Conservation (phyloP, 805 yeast genomes). For the Kodamaea kakaduensis region DNA sequence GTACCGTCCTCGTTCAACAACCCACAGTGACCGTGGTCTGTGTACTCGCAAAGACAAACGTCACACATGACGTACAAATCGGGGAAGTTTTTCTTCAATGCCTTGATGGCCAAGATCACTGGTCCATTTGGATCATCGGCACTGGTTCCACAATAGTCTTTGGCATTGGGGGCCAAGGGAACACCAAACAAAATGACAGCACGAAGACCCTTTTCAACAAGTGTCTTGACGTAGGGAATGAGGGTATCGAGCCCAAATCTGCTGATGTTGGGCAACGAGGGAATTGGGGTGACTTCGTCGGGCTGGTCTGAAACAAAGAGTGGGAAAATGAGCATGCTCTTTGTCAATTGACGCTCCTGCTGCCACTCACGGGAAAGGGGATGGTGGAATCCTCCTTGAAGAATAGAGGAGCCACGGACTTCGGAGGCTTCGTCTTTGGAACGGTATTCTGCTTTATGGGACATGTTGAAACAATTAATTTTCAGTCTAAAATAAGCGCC, state of each 20-base stretch:
- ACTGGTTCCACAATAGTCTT: constrained; percentile 78
- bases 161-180: constrained; percentile 66
- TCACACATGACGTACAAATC: constrained; percentile 85
- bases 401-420: constrained; percentile 65
- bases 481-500: too few relatives aligned
- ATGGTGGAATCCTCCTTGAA: constrained; percentile 94
- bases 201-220: constrained; percentile 76
- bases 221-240: constrained; percentile 60
- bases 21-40: constrained; percentile 98
- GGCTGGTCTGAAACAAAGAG: constrained; percentile 76
- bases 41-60: constrained; percentile 94
- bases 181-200: constrained; percentile 93
- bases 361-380: constrained; percentile 92
- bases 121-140: constrained; percentile 98
- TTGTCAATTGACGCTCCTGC: constrained; percentile 72
- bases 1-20: constrained; percentile 82
- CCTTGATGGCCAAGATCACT: constrained; percentile 74
- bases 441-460: constrained; percentile 69
- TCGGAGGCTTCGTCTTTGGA: constrained; percentile 20
- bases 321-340: constrained; percentile 91
- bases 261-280: constrained; percentile 82
- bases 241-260: constrained; percentile 81
- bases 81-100: constrained; percentile 65
- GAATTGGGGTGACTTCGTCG: constrained; percentile 73
- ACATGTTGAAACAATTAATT: too few relatives aligned